These are phyloP conservation scores for Crucibulum laeve DNA, from an alignment of 768 basidiomycete genomes.

Conservation along the genomic window DNA sequence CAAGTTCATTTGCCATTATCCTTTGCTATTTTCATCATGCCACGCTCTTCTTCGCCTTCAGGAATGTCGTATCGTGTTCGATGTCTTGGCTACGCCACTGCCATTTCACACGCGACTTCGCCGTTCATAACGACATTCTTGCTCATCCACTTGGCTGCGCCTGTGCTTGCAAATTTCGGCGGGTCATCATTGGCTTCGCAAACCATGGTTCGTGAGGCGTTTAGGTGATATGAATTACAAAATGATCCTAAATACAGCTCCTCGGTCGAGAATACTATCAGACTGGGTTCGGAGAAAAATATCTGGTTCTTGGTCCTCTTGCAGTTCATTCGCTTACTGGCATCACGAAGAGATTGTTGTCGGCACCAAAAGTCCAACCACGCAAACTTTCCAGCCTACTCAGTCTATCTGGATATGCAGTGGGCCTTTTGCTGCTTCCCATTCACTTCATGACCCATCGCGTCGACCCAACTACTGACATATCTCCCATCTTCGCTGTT, in stretches of 20 bases:
- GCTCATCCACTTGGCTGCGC: constrained; percentile 75
- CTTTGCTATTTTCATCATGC: neutral
- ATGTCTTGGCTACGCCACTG: constrained; percentile 26
- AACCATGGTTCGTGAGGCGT: constrained; percentile 57
- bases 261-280: constrained; percentile 88
- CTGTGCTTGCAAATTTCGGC: constrained; percentile 65
- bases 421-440: constrained; percentile 54
- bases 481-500: constrained; percentile 48
- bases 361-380: constrained; percentile 25
- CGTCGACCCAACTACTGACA: constrained; percentile 39
- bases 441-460: constrained; percentile 72
- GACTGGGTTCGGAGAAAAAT: constrained; percentile 60
- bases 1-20: no score
- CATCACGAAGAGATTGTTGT: constrained; percentile 52
- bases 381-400: constrained; percentile 39
- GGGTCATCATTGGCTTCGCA: constrained; percentile 66
- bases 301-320: constrained; percentile 67
- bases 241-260: constrained; percentile 39
- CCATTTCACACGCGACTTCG: constrained; percentile 60
- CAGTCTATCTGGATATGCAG: constrained; percentile 60
- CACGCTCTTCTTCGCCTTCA: neutral
- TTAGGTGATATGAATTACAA: neutral
- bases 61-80: neutral
- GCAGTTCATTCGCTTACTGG: constrained; percentile 57
- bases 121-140: constrained; percentile 79